Evolutionary conservation across 2,329 filamentous ascomycete species (phyloP).

Genomic region (Colletotrichum falcatum): DNA sequence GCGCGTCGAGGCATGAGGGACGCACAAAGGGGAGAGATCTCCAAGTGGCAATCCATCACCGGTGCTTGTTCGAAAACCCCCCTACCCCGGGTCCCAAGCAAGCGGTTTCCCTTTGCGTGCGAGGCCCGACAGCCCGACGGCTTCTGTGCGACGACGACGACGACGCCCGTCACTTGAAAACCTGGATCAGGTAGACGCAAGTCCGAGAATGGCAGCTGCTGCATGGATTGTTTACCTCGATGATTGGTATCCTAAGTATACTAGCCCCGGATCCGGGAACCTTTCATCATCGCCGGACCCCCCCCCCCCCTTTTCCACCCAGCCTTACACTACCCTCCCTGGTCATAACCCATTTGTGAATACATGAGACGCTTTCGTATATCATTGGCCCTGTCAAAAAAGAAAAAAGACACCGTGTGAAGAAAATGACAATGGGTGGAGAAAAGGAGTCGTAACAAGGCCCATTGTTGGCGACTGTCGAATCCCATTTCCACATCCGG

Average conservation of each 20-base stretch:
- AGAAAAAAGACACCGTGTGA: neutral
- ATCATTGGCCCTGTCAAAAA: neutral
- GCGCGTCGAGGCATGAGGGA: neutral
- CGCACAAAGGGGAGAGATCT: neutral
- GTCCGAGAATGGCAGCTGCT: neutral
- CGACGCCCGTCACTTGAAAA: neutral
- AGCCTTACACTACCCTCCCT: neutral
- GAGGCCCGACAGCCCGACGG: neutral
- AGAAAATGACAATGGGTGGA: neutral
- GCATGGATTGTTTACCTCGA: neutral
- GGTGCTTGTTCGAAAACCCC: neutral
- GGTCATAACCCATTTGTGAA: slow-evolving; percentile 1
- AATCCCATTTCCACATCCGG: neutral
- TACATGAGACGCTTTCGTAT: slow-evolving; percentile 16
- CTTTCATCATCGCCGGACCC: neutral
- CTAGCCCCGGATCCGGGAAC: neutral
- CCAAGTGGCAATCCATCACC: neutral
- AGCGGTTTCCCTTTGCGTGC: neutral
- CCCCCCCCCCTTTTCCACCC: neutral
- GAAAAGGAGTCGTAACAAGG: no score
- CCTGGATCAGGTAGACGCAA: neutral
- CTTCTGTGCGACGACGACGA: neutral
- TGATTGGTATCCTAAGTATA: neutral
- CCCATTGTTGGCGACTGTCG: neutral
- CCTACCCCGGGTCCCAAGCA: neutral